Evolutionary conservation across 2,329 filamentous ascomycete species (phyloP), one percentile per base, ranked within the genome.

Genomic region (Claviceps africana): DNA sequence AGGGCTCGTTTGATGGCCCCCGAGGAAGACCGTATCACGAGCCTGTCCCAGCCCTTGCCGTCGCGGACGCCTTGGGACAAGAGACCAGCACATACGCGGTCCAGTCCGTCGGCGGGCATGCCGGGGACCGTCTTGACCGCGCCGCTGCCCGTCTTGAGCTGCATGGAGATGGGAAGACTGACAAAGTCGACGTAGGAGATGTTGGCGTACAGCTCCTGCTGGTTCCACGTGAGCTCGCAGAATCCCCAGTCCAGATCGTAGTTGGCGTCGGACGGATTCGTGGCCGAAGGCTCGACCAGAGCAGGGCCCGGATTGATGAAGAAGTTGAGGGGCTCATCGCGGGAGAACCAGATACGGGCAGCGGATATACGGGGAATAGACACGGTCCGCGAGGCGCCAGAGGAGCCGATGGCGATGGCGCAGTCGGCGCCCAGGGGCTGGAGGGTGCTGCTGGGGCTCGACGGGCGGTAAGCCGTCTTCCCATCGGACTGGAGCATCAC

Each of bases 141-240:
- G 45, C 75, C 77, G 45, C 65, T 63, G 21, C 69, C 69, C 55
- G 73, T 76, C 51, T 67, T 66, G 46, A 83, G 72, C 54, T 66
- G 63, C 56, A 83, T 72, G 1, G 77, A 74, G 50, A 85, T 74
- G n/a, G 83, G 82, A 58, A 84, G 63, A 58, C 71, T 71, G 55
- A 88, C 77, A 66, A 90, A 90, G 69, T 90, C 86, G 51, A 90
- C 86, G 63, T 85, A 83, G 56, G 75, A 80, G 59, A 90, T 82
- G 59, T 86, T 86, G 58, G 78, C 80, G 61, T 79, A 86, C 5
- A 86, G 67, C 64, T 85, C 73, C 33, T 64, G 60, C 37, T 66
- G 59, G 64, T 85, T 85, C 66, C 76, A 84, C 17, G 82, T 84
- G 59, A 85, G 82, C 65, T 87, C 83, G 68, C 75, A 80, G 62